Evolutionary conservation across 306 rosid species (phyloP).

Genomic region (Vigna radiata): DNA sequence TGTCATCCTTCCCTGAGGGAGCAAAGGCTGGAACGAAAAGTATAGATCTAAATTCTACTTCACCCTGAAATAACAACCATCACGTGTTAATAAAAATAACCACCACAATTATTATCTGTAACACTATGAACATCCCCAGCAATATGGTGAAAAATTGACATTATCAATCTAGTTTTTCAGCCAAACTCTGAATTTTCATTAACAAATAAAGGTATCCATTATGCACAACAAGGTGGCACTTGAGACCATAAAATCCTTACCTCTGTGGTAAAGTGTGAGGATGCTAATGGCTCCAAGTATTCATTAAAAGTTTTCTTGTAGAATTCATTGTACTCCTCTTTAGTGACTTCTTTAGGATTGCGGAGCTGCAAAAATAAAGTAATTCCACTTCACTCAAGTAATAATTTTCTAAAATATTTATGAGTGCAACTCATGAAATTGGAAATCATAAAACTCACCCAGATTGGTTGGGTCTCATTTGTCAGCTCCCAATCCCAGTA

Average conservation of each 20-base stretch:
- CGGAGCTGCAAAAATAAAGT: conserved; percentile 79
- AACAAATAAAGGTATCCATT: conserved; percentile 3
- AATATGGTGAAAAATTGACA: not conserved
- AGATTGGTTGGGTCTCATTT: conserved; percentile 94
- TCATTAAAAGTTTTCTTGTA: conserved; percentile 89
- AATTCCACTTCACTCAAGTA: conserved; percentile 11
- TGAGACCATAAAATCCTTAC: conserved; percentile 48
- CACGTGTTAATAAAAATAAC: conserved; percentile 25
- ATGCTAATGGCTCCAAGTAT: conserved; percentile 91
- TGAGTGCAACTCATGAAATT: conserved; percentile 20
- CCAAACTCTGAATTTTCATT: not conserved
- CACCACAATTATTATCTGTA: conserved; percentile 6
- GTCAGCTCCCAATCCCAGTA: conserved; percentile 99
- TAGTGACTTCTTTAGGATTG: conserved; percentile 84
- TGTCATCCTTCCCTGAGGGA: conserved; percentile 83
- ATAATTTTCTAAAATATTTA: not conserved
- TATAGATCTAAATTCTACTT: conserved; percentile 94
- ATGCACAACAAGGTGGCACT: conserved; percentile 6
- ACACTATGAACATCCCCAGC: conserved; percentile 21
- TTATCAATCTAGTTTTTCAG: conserved; percentile 8
- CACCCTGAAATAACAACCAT: conserved; percentile 70
- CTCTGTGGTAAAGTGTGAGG: conserved; percentile 96
- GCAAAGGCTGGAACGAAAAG: conserved; percentile 88
- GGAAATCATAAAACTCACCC: conserved; percentile 65
- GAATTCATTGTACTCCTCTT: conserved; percentile 93